Evolutionary conservation across 1,284 basidiomycete species (phyloP).

Genomic region (Pseudozyma sp.): DNA sequence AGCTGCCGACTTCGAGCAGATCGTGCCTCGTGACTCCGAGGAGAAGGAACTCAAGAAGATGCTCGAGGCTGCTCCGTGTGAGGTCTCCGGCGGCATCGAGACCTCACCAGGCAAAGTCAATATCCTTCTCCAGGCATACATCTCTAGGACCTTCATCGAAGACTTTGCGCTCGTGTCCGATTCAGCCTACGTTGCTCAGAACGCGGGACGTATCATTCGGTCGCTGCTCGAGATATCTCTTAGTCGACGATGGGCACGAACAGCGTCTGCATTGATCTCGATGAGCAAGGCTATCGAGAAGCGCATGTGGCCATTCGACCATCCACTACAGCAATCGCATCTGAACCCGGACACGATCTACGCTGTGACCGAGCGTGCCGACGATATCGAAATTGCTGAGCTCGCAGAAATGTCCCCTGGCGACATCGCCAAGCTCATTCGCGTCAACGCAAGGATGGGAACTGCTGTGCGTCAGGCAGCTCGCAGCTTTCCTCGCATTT

Average conservation of each 20-base stretch:
- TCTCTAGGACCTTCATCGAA: constrained; percentile 83
- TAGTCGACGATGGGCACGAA: constrained; percentile 88
- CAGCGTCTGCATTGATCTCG: constrained; percentile 83
- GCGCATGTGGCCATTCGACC: constrained; percentile 94
- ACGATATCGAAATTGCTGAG: constrained; percentile 83
- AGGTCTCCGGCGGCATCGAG: constrained; percentile 78
- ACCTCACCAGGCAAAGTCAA: constrained; percentile 93
- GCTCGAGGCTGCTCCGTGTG: constrained; percentile 73
- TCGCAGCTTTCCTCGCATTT: constrained; percentile 83
- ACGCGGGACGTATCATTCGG: constrained; percentile 91
- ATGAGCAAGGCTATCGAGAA: constrained; percentile 82
- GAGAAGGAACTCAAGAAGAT: constrained; percentile 83
- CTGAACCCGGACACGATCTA: constrained; percentile 76
- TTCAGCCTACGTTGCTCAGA: constrained; percentile 82
- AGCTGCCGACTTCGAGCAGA: constrained; percentile 97
- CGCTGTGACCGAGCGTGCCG: constrained; percentile 83
- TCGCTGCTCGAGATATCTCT: constrained; percentile 94
- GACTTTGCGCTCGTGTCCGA: constrained; percentile 98
- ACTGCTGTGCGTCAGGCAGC: constrained; percentile 82
- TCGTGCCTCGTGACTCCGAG: constrained; percentile 92
- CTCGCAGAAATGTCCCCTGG: constrained; percentile 80
- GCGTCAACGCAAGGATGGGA: constrained; percentile 88
- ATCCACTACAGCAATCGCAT: constrained; percentile 82
- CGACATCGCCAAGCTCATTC: constrained; percentile 85
- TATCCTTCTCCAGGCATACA: constrained; percentile 90